These are phyloP conservation scores for Cubamyces lactineus DNA, from an alignment of 768 basidiomycete genomes.

Conservation along the genomic window DNA sequence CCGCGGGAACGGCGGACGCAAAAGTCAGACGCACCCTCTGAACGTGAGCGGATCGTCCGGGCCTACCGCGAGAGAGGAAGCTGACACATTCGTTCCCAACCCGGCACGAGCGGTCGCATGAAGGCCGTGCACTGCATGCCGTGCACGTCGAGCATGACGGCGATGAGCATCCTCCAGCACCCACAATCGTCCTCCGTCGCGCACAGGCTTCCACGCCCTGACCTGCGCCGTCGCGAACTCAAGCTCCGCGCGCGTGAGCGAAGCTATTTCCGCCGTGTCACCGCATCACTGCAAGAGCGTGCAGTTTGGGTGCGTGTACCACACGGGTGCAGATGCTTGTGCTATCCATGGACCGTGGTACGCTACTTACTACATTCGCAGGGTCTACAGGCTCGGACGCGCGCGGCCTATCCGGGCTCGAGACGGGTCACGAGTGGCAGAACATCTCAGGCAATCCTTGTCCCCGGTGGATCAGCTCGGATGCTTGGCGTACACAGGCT, in stretches of 20 bases:
- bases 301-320: too few relatives aligned
- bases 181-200: neutral
- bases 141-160: too few relatives aligned
- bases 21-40: neutral
- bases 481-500: too few relatives aligned
- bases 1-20: neutral
- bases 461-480: too few relatives aligned
- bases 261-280: neutral
- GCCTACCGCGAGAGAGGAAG: too few relatives aligned
- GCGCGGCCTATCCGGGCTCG: neutral
- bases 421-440: too few relatives aligned
- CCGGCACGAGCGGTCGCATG: too few relatives aligned
- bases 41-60: neutral
- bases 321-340: neutral
- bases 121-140: too few relatives aligned
- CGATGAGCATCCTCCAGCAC: neutral
- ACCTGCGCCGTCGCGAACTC: neutral
- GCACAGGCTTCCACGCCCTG: conserved; percentile 7
- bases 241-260: neutral
- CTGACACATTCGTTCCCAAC: too few relatives aligned
- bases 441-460: too few relatives aligned
- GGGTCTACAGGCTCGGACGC: neutral
- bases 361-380: conserved; percentile 1
- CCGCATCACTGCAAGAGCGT: neutral
- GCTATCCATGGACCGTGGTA: neutral